Base-by-base conservation (phyloP, 1,284 basidiomycete genomes). In the Apiotrichum domesticum region DNA sequence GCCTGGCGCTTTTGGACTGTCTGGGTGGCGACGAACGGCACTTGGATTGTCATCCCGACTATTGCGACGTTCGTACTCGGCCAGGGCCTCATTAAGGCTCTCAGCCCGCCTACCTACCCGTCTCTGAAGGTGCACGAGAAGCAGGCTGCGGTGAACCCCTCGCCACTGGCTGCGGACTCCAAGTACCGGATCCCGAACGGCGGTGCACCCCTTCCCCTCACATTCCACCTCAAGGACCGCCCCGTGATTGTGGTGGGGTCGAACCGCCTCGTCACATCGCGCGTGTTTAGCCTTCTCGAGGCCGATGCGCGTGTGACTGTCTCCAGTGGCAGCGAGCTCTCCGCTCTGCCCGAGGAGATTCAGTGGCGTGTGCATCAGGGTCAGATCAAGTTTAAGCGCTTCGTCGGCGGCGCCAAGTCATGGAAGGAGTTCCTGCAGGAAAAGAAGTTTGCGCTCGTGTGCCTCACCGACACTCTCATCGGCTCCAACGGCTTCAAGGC, bases 261-360 rank as follows among this genome's bases (percentile, higher is more conserved):
- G 2, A 84, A 86, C 37, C 69, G 81, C 11, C 81, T 96, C 1
- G 90, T 91, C 0, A 90, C 91, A 0, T 83, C 84, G 32, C 83
- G 93, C 41, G 86, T 87, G 5, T 88, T 88, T 66, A 80, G 87
- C 2, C 85, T 89, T 4, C 81, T 95, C 44, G 90, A 95, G 71
- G 87, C 92, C 0, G 87, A 87, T 55, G 86, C 88, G 1, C 68
- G 71, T 10, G 91, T 95, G 35, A 74, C 87, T 35, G 77, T 96
- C 33, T 71, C 90, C 3, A 79, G 68, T 2, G 81, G 82, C 6
- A 33, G 33, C 7, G 45, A 55, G 0, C 7, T 67, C 37, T 47
- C 77, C 0, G 63, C 70, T 0, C 72, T 84, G 2, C 87, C 87
- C 72, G 84, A 87, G 3, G 92, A 96, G 68, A 71, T 92, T 4